Base-by-base conservation (phyloP, 2,329 filamentous ascomycete species). In the Conoideocrella luteorostrata region DNA sequence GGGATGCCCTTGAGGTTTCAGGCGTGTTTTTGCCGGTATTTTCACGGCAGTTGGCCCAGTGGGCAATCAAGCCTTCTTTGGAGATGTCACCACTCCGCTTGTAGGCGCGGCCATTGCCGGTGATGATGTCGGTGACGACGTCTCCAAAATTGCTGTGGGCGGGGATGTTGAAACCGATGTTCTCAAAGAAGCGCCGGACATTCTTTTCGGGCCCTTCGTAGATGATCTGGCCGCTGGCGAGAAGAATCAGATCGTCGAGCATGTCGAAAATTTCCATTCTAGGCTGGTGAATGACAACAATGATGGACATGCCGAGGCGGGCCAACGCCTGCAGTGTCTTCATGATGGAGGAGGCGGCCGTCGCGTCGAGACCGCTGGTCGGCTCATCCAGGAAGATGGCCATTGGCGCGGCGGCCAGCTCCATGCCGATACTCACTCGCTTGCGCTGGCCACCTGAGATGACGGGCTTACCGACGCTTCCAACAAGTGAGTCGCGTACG, bases 241-340 rank as follows among this genome's bases (percentile, higher is more conserved):
- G 65, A 3, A 82, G 65, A 24, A 80, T 66, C 2, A 81, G 59
- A 46, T 72, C 67, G 52, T 81, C 77, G 20, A 82, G 68, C 42
- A 72, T 64, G 45, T 74, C 68, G 54, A 79, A 80, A 24, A 81
- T 79, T 50, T 80, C 74, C 37, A 70, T 63, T 6, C 77, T 67
- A 3, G 78, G 78, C 52, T 82, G 77, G 52, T 81, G 77, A 47
- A 81, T 77, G 45, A 78, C 77, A 35, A 73, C 69, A 41, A 80
- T 73, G 32, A 77, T 70, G 3, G 75, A 77, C 11, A 80, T 75
- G 2, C 77, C 77, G 0, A 77, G 62, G 2, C 67, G 66, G 7
- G 74, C 71, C 34, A 80, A 69, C 2, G 71, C 69, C 45, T 74
- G 72, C 6, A 81, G 61, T 0, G 75, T 70, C 3, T 63, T 62